These are phyloP conservation scores for Auxenochlorella pyrenoidosa DNA, from an alignment of 139 green algal species.

Conservation along the genomic window DNA sequence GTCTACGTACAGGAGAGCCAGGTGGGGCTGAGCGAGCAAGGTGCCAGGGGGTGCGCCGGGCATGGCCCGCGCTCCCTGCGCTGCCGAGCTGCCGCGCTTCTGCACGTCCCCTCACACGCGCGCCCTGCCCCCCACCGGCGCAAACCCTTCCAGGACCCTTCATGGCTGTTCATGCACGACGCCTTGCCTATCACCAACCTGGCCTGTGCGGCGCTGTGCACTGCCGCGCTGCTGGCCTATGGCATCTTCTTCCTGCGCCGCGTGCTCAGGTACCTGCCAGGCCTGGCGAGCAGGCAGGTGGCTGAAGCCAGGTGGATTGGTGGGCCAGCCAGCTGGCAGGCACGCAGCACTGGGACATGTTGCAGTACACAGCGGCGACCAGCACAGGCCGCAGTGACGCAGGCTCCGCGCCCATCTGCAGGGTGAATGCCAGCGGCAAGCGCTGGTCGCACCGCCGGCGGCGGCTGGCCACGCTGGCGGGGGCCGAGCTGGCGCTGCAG, in stretches of 20 bases:
- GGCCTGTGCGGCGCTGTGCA: not conserved
- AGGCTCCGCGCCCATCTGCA: not conserved
- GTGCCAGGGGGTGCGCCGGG: not conserved
- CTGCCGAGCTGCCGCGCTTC: no score
- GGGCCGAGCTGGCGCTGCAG: slow-evolving; percentile 21
- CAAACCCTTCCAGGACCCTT: not conserved
- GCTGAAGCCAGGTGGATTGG: not conserved
- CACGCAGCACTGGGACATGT: not conserved
- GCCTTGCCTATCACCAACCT: not conserved
- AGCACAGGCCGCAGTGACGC: not conserved
- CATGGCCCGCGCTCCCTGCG: not conserved
- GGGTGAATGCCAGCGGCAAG: slow-evolving; percentile 22
- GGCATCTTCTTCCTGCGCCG: not conserved
- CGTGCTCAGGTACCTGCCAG: not conserved
- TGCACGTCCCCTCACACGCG: no score
- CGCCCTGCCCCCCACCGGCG: not conserved
- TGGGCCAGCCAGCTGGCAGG: not conserved
- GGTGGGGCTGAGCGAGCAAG: not conserved
- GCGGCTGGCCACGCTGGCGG: not conserved
- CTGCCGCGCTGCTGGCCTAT: not conserved
- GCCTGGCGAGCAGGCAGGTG: not conserved
- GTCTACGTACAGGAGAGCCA: not conserved
- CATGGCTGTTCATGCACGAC: not conserved
- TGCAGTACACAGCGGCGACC: not conserved
- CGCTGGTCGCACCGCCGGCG: slow-evolving; percentile 25